Base-by-base conservation (phyloP, 1,284 basidiomycete genomes). In the Trametes polyzona region DNA sequence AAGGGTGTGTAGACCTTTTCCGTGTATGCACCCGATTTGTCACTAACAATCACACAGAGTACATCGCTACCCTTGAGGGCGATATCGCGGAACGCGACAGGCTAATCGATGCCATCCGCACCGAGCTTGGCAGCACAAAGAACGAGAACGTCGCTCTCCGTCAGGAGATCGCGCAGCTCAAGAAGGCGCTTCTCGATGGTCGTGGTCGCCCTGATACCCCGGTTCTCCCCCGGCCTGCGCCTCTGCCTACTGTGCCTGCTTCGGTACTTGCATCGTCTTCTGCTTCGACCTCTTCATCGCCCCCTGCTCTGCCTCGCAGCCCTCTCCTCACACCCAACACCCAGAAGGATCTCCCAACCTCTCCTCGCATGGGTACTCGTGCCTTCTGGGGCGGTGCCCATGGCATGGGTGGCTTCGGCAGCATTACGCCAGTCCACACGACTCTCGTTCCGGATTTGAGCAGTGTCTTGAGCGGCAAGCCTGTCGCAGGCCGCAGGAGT, bases 81-180 rank as follows among this genome's bases (percentile, higher is more conserved):
- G 93, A 98, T 74, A 93, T 98, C 67, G 90, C 92, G 30, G 93
- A 96, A 68, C 88, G 96, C 37, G 96, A 99, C 76, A 80, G 84
- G 24, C 84, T 98, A 57, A 92, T 99, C 65, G 88, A 93, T 63
- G 88, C 90, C 24, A 92, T 98, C 66, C 87, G 92, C 54, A 82
- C 86, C 30, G 94, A 99, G 72, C 83, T 98, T 21, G 88, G 90
- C 27, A 83, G 83, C 2, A 88, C 88, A 19, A 84, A 84, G 67
- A 83, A 83, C 1, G 95, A 98, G 78, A 98, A 98, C 73, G 76
- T 82, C 43, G 89, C 92, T 17, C 81, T 98, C 39, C 84, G 93
- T 14, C 84, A 91, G 61, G 94, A 96, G 72, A 89, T 98, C 54
- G 79, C 83, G 1, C 82, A 89, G 0, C 82, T 98, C 66, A 96